Evolutionary conservation across 176 grass and related monocot genomes (phyloP), one percentile per base, ranked within the genome.

Genomic region (Oryza meridionalis): DNA sequence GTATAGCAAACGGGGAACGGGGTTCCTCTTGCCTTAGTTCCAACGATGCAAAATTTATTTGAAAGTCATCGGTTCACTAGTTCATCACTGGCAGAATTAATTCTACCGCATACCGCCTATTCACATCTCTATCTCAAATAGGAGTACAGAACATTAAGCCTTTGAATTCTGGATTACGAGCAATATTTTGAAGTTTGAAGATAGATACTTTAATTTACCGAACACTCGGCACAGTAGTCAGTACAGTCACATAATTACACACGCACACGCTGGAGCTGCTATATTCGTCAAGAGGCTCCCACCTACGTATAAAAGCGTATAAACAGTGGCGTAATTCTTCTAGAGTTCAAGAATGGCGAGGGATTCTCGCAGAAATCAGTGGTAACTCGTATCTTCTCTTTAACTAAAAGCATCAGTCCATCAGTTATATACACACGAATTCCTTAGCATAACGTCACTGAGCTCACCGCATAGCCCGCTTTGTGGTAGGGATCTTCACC

Each of bases 371-470:
- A 44, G 77, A 88, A 87, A 87, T 67, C 67, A 84, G 67, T 77
- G 44, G 65, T 75, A 70, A n/a, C 26, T 17, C 65, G 73, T 63
- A 22, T 83, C 21, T 88, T 81, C 63, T 78, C 75, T 79, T 75
- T 63, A 49, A 72, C 81, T 72, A 85, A 80, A 81, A 67, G 44
- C 53, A 81, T 47, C 85, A 84, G 55, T 67, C 70, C 72, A 85
- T 84, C 82, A 78, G 77, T 78, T 21, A 90, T 90, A 76, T 84
- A 87, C 84, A 87, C 81, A 87, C 65, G 24, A 86, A 72, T 21
- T 62, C 27, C 66, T 49, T 59, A 9, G 72, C 61, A 33, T 70
- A 81, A 75, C 51, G 21, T 72, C 14, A 19, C 76, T 69, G 16
- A 17, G 69, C 59, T 91, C 78, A 85, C 31, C 8, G 14, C 47